Evolutionary conservation across 805 yeast genomes (phyloP).

Genomic region (Candida ficus): DNA sequence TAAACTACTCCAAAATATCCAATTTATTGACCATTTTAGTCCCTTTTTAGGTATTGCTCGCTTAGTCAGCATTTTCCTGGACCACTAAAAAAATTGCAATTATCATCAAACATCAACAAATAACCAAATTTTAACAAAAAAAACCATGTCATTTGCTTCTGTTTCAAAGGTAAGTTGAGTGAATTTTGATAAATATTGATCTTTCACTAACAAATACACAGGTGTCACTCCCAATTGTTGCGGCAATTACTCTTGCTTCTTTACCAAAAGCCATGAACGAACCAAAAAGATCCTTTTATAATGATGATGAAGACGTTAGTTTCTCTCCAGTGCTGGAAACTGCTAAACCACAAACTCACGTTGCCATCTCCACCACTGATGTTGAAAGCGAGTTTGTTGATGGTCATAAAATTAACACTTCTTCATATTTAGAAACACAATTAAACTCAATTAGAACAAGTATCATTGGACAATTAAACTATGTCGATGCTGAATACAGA

Average conservation of each 20-base stretch:
- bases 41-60: too few species aligned
- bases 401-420: conserved; percentile 23
- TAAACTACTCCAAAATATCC: too few species aligned
- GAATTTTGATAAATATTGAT: too few species aligned
- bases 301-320: conserved; percentile 15
- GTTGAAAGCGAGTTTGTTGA: conserved; percentile 17
- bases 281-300: conserved; percentile 22
- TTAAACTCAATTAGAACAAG: conserved; percentile 14
- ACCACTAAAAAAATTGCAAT: too few species aligned
- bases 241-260: conserved; percentile 15
- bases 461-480: conserved; percentile 14
- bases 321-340: conserved; percentile 5
- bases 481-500: conserved; percentile 20
- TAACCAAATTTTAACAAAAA: too few species aligned
- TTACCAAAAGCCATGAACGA: conserved; percentile 38
- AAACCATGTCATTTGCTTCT: neutral
- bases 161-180: neutral
- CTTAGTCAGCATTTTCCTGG: too few species aligned
- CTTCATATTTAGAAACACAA: conserved; percentile 19
- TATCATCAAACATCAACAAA: too few species aligned
- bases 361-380: too few species aligned
- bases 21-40: too few species aligned
- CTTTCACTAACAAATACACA: neutral
- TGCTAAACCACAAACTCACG: conserved; percentile 3
- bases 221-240: conserved; percentile 19